Percentiles rank a stretch among this genome's conserved stretches.
phyloP scores from a whole-genome alignment of 2,329 filamentous ascomycete species.

The Exophiala calicioides region DNA sequence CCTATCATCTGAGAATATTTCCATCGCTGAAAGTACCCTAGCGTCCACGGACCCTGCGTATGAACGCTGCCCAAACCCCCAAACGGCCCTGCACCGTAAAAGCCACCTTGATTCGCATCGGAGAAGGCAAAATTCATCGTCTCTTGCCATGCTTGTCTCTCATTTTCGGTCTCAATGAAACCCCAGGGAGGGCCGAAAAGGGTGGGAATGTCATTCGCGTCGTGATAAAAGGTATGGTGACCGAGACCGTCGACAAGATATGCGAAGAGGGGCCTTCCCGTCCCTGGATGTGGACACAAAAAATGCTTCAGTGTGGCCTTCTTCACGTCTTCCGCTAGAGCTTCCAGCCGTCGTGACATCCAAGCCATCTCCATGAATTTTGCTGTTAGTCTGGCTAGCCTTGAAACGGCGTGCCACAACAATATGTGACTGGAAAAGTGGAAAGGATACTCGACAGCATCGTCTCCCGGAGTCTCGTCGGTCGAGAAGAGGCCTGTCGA shows the following conservation, averaged over 20 bases:
- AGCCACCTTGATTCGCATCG: slow-evolving; percentile 12
- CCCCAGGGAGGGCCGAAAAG: slow-evolving; percentile 14
- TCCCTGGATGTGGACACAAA: slow-evolving; percentile 1
- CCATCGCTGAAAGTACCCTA: slow-evolving; percentile 21
- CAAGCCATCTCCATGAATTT: not conserved
- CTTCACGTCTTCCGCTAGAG: slow-evolving; percentile 9
- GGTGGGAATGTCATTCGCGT: slow-evolving; percentile 20
- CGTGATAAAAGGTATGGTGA: slow-evolving; percentile 17
- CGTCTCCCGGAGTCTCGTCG: slow-evolving; percentile 18
- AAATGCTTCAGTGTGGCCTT: slow-evolving; percentile 12
- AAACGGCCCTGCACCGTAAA: slow-evolving; percentile 14
- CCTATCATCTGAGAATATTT: slow-evolving; percentile 18
- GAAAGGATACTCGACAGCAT: slow-evolving; percentile 17
- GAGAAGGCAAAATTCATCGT: slow-evolving; percentile 19
- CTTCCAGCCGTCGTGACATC: not conserved
- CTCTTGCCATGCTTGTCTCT: slow-evolving; percentile 17
- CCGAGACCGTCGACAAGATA: slow-evolving; percentile 16
- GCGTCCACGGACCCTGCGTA: slow-evolving; percentile 15
- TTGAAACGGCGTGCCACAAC: slow-evolving; percentile 13
- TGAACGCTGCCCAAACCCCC: slow-evolving; percentile 19
- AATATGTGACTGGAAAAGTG: slow-evolving; percentile 21
- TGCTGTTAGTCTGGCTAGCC: slow-evolving; percentile 7
- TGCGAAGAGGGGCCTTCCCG: slow-evolving; percentile 5
- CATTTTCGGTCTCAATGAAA: slow-evolving; percentile 6
- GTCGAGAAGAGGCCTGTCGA: slow-evolving; percentile 11